A percentile compares a stretch with the other conserved stretches of the same genome.
Conservation (phyloP, 2,329 filamentous ascomycete genomes). For the Xylariaceae sp. region DNA sequence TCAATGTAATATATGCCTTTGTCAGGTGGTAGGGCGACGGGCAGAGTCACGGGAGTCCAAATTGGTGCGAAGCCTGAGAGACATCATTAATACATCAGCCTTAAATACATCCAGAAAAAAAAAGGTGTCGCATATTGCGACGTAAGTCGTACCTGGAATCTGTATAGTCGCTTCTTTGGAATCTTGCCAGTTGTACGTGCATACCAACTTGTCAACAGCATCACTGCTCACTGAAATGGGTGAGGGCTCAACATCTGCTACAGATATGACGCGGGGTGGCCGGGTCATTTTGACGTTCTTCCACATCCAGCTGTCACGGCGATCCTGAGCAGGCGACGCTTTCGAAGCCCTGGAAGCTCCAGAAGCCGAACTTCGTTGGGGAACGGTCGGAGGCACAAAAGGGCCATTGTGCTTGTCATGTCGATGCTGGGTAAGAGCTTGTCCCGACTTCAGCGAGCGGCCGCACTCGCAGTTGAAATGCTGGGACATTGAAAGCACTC, state of each 20-base stretch:
- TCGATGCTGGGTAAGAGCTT: background rate
- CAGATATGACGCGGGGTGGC: background rate
- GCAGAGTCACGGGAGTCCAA: constrained; percentile 6
- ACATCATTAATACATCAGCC: background rate
- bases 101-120: background rate
- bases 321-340: background rate
- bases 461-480: background rate
- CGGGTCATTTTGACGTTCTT: background rate
- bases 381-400: background rate
- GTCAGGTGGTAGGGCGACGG: constrained; percentile 27
- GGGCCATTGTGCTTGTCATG: background rate
- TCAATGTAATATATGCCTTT: constrained; percentile 13
- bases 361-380: background rate
- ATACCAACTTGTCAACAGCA: constrained; percentile 9
- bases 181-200: constrained; percentile 15
- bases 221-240: background rate
- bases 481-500: background rate
- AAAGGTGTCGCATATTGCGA: background rate
- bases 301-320: background rate
- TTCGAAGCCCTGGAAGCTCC: background rate
- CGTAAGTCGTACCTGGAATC: background rate
- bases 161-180: background rate
- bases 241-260: background rate
- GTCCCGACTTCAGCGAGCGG: background rate
- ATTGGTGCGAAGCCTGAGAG: constrained; percentile 8